Conservation (phyloP, 2,329 filamentous ascomycete genomes). For the Cladosporium sp. region DNA sequence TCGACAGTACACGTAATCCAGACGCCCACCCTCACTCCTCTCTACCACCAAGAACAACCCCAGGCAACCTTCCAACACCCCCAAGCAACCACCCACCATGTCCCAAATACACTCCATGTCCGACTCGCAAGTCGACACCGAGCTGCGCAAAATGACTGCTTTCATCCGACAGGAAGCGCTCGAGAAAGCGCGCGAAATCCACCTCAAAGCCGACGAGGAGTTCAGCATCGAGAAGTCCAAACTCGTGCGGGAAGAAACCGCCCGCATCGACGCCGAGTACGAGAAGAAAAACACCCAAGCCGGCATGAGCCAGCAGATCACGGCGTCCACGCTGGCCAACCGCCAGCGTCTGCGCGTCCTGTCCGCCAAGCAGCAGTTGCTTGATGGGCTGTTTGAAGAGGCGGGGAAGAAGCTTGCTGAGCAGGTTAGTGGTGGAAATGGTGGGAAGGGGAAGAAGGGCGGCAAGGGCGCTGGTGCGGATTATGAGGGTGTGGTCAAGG, state of each 20-base stretch:
- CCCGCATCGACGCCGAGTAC: constrained; percentile 86
- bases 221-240: constrained; percentile 99
- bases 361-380: constrained; percentile 79
- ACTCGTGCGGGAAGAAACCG: constrained; percentile 92
- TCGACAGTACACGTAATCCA: neutral
- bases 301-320: constrained; percentile 98
- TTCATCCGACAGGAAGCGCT: constrained; percentile 99
- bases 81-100: constrained; percentile 58
- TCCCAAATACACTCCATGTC: constrained; percentile 91
- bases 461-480: constrained; percentile 57
- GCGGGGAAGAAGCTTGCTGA: constrained; percentile 64
- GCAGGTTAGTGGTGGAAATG: neutral
- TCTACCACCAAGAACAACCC: no score
- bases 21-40: neutral
- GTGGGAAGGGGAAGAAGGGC: constrained; percentile 48
- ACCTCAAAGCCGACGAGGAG: constrained; percentile 98
- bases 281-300: constrained; percentile 99
- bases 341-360: constrained; percentile 91
- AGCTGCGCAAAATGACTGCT: constrained; percentile 99
- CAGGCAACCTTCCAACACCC: constrained; percentile 14
- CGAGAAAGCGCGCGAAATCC: constrained; percentile 96
- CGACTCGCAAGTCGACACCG: constrained; percentile 95
- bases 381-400: constrained; percentile 83
- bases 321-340: constrained; percentile 91
- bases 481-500: constrained; percentile 74